Evolutionary conservation across 495 filamentous ascomycete genomes (phyloP), one percentile per base, ranked within the genome.

Genomic region (Neurospora sp.): DNA sequence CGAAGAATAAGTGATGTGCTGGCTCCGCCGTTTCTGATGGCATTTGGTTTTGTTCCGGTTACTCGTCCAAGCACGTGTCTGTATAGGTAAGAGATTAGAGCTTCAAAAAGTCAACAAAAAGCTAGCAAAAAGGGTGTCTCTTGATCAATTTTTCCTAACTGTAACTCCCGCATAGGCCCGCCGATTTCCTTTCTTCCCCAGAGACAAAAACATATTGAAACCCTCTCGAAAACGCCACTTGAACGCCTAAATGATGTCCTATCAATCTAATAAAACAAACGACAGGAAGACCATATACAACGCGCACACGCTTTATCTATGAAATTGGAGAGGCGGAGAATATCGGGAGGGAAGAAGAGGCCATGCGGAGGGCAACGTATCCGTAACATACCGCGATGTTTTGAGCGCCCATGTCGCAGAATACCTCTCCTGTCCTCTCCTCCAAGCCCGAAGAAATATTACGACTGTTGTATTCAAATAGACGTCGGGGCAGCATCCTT

Each of bases 401-500:
- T 41, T 27, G 31, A 5, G 12, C 20, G 16, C 16, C 70, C 40
- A 59, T 62, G 27, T 71, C 11, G 27, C 44, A 20, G n/a, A 31
- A 35, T 62, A 31, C 39, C 18, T 31, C 39, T 71, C 70, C 35
- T n/a, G n/a, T 62, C 39, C 70, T 35, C 27, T 59, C 39, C 70
- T 41, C 70, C 44, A n/a, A 23, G 38, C 70, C 39, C 20, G 18
- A 38, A 10, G 41, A 37, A 42, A 18, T 7, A 48, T 37, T 27
- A 39, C 23, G 12, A 10, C 69, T 31, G 5, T 20, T n/a, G 40
- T 37, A 35, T 31, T 80, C 74, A 87, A 72, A 86, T 85, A 3
- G 82, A 82, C 6, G 79, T 73, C 8, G 88, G 88, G 10, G 88
- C 88, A 6, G 89, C 87, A 73, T 92, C 90, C 81, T 84, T 89